Evolutionary conservation across 371 early-diverging fungal species (phyloP).

Genomic region (Lichtheimia corymbifera): DNA sequence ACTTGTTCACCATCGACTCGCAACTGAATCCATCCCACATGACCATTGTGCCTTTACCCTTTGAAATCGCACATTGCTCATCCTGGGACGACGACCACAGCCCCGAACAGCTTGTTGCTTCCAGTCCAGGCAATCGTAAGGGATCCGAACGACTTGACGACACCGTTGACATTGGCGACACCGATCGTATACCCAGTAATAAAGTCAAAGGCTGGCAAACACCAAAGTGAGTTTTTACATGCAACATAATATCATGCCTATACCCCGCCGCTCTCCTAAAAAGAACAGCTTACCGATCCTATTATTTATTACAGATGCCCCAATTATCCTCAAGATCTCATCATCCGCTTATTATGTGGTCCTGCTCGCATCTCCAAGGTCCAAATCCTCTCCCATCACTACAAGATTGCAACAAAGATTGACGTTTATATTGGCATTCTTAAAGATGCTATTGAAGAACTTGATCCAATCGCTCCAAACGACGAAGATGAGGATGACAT

Average conservation of each 20-base stretch:
- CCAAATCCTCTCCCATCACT: conserved; percentile 78
- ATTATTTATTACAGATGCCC: conserved; percentile 57
- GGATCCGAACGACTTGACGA: conserved; percentile 15
- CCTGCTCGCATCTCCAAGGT: conserved; percentile 67
- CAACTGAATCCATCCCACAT: conserved; percentile 9
- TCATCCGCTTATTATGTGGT: conserved; percentile 62
- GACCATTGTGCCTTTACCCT: conserved; percentile 24
- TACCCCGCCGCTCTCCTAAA: too few species aligned
- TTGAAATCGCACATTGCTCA: conserved; percentile 30
- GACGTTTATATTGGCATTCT: conserved; percentile 65
- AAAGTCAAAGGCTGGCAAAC: conserved; percentile 52
- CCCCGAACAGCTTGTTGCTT: conserved; percentile 40
- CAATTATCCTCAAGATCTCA: conserved; percentile 70
- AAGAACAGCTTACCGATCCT: too few species aligned
- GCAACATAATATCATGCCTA: too few species aligned
- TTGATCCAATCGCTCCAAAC: conserved; percentile 6
- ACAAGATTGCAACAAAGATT: conserved; percentile 77
- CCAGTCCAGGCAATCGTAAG: conserved; percentile 31
- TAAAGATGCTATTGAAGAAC: conserved; percentile 26
- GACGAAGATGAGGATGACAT: conserved; percentile 28
- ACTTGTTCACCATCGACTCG: not conserved
- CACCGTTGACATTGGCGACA: conserved; percentile 12
- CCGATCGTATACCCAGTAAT: conserved; percentile 15
- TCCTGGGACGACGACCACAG: conserved; percentile 46
- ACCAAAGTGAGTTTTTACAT: conserved; percentile 32